Evolutionary conservation across 331 rosid species (phyloP), one percentile per base, ranked within the genome.

Genomic region (Malus hybrid): DNA sequence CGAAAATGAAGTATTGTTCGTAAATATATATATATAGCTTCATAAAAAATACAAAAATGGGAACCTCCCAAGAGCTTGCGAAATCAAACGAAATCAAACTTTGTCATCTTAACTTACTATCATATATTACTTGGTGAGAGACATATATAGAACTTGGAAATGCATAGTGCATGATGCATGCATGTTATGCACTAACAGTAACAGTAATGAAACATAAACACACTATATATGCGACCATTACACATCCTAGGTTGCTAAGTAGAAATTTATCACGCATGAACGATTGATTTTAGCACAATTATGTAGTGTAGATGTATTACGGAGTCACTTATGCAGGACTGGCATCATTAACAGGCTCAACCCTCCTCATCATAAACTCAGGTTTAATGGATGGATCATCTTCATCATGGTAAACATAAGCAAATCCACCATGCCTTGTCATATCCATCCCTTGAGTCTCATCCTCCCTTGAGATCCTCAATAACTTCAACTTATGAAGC

Each of bases 391-490:
- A 85, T 6, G 56, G 72, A 39, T 87, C 89, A 0, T 85, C 89
- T 12, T 88, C 87, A 24, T 92, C 93, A 20, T 78, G 64, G 44
- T 92, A 92, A 2, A 79, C 89, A 39, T 92, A 92, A 33, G 97
- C 96, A 77, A 92, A 90, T 5, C 97, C 96, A 8, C 98, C 98
- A 64, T 93, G 98, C 71, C 83, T 78, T 0, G 96, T 90, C 80
- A 86, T 4, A 70, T 93, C 98, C 91, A 90, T 84, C 14, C 98
- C 96, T 4, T 88, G 89, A 73, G 78, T 83, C 80, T 93, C 97
- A 28, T 89, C 96, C 4, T 89, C 85, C 1, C 26, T 64, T 0
- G 93, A 86, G 6, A 93, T 80, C 75, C 98, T 79, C 78, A 89
- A 34, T 76, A 91, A 22, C 24, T 73, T 84, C 88, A 84, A 28